Base-by-base conservation (phyloP, 129 eudicot species). In the Chrysanthemum makinoi region DNA sequence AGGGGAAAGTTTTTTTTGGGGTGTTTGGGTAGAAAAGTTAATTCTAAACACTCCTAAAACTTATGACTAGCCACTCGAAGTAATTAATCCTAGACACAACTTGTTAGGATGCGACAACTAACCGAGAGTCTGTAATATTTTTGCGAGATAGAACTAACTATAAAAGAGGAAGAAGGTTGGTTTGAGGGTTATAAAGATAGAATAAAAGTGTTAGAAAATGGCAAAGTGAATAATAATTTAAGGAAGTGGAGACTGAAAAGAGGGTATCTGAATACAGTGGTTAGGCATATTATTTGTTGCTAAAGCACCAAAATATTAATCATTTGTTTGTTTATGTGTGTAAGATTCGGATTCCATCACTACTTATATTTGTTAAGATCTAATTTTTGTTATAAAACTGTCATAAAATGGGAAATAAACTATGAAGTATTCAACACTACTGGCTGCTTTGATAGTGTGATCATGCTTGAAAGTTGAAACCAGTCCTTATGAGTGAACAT, bases 271-370 rank as follows among this genome's bases (percentile, higher is more conserved):
- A 66, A n/a, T n/a, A 56, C 19, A 74, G 66, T 46, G 24, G 76
- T 72, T 68, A 72, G 76, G 69, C 33, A 61, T 61, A 72, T 30
- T 60, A 67, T 22, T 55, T 74, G 72, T 65, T 19, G 17, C n/a
- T 16, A 66, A 57, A 71, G 33, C 35, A 73, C 61, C 56, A 60
- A 47, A 60, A n/a, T 22, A 1, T 18, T 58, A 51, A 39, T 54
- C 30, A 53, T 69, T 53, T 69, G 63, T 55, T 69, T 69, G 74
- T 55, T 63, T 16, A 69, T n/a, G n/a, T 9, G 46, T 30, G 62
- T 68, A 52, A 72, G 69, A 72, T 72, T 72, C 69, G 77, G 61
- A 72, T 72, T 72, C 68, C 77, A 28, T 20, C 59, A 28, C 62
- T 47, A 26, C 30, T n/a, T 24, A n/a, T 20, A 66, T 66, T 47